Evolutionary conservation across 1,284 basidiomycete genomes (phyloP), one percentile per base, ranked within the genome.

Genomic region (Austroboletus novae-zelandiae): DNA sequence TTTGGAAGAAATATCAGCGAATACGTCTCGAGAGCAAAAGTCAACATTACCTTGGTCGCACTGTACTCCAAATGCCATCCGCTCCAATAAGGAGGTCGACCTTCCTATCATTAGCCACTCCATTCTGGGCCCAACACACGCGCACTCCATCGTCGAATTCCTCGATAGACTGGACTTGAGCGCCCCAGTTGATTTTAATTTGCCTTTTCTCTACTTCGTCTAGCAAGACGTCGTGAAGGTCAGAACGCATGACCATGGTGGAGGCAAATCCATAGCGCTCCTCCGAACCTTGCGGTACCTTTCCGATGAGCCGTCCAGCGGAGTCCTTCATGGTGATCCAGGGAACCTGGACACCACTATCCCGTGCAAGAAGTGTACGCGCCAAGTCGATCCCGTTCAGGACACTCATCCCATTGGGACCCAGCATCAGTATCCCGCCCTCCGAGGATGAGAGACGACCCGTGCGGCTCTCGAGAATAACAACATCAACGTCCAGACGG

Each of bases 21-120:
- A 2, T 9, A 10, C 18, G 45, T 23, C 25, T 39, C 18, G 5
- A 7, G 8, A 11, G 32, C 36, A 10, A 11, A 17, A 13, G 4
- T 25, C 4, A 15, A 20, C 20, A 11, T 51, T 48, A 66, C 65
- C 54, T 64, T 29, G 57, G 43, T 42, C 65, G 60, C 13, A 65
- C 64, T 8, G 47, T 52, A 30, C 65, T 68, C 68, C 65, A 70
- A 17, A 70, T 66, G 5, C 66, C 65, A 25, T 69, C 67, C 32
- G 65, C 66, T 35, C 65, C 67, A n/a, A 68, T 52, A 37, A 69
- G 47, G 23, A 67, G 57, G 47, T 68, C 64, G 14, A 51, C 67
- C 50, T 56, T 61, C 51, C 49, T 61, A 50, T 66, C 53, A 36
- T 65, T 51, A 9, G 18, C 9, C 14, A 41, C 27, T 34, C 55